These are phyloP conservation scores for Cyberlindnera amylophila DNA, from an alignment of 805 yeast genomes.

Conservation along the genomic window DNA sequence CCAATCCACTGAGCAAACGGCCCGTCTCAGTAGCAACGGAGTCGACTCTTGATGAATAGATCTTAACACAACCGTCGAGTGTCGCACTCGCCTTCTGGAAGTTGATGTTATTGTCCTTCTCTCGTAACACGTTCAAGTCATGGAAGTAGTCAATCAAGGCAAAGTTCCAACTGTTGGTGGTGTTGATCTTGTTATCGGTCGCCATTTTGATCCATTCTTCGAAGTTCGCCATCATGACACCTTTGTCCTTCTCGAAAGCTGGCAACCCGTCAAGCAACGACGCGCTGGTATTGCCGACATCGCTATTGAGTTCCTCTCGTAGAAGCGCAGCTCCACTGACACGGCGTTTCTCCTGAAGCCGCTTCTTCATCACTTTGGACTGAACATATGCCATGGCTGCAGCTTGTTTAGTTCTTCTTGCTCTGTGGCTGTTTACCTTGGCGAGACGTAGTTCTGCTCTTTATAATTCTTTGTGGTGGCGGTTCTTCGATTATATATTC, in stretches of 20 bases:
- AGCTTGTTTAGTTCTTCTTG: neutral
- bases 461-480: too few species aligned
- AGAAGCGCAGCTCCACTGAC: slow-evolving; percentile 32
- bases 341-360: slow-evolving; percentile 28
- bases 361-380: slow-evolving; percentile 27
- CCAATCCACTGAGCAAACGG: slow-evolving; percentile 70
- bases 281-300: slow-evolving; percentile 11
- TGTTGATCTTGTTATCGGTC: slow-evolving; percentile 78
- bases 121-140: slow-evolving; percentile 70
- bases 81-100: slow-evolving; percentile 91
- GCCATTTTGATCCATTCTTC: slow-evolving; percentile 83
- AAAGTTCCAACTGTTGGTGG: slow-evolving; percentile 84
- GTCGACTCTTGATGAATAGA: slow-evolving; percentile 86
- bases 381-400: slow-evolving; percentile 30
- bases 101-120: slow-evolving; percentile 68
- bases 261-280: slow-evolving; percentile 25
- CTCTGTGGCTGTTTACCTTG: too few species aligned
- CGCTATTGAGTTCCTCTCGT: slow-evolving; percentile 27
- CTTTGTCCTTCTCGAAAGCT: slow-evolving; percentile 28
- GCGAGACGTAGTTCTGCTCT: too few species aligned
- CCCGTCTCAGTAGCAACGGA: slow-evolving; percentile 92
- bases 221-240: slow-evolving; percentile 39
- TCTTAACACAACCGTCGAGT: slow-evolving; percentile 90
- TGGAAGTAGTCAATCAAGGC: slow-evolving; percentile 90
- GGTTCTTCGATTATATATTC: too few species aligned